A percentile compares a stretch with the other conserved stretches of the same genome.
phyloP scores from a whole-genome alignment of 345 rosid species.

The Trapa bicornis region DNA sequence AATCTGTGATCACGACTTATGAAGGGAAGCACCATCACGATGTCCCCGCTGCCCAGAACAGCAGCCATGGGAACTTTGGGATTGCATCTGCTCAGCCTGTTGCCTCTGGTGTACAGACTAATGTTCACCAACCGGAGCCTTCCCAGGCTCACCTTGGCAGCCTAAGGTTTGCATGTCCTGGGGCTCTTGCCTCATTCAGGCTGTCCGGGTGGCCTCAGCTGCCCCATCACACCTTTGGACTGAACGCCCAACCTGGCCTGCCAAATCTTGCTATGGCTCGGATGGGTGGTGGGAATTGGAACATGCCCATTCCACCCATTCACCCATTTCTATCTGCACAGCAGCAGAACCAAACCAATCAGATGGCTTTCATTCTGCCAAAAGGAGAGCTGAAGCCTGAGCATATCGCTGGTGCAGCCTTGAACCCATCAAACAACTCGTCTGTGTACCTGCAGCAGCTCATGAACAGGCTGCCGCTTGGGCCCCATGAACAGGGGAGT shows the following conservation, averaged over 20 bases:
- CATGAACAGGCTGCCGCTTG: constrained; percentile 75
- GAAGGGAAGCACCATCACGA: constrained; percentile 99
- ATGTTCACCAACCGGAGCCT: constrained; percentile 45
- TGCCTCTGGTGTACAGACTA: constrained; percentile 26
- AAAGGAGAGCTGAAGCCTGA: constrained; percentile 75
- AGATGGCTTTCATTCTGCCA: constrained; percentile 55
- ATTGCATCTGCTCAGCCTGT: constrained; percentile 16
- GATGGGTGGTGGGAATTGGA: constrained; percentile 45
- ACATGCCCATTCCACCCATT: constrained; percentile 41
- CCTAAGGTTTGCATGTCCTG: constrained; percentile 45
- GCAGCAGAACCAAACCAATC: constrained; percentile 26
- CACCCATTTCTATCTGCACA: constrained; percentile 33
- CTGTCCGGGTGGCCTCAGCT: constrained; percentile 63
- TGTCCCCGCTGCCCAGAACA: constrained; percentile 82
- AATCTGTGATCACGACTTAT: constrained; percentile 88
- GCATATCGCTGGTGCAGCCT: constrained; percentile 49
- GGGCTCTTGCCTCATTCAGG: constrained; percentile 41
- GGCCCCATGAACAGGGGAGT: constrained; percentile 24
- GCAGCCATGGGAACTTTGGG: constrained; percentile 37
- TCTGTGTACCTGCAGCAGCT: constrained; percentile 46
- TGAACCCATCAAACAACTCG: constrained; percentile 41
- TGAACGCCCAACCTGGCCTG: constrained; percentile 41
- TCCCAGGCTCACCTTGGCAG: constrained; percentile 45
- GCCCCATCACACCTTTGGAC: constrained; percentile 45
- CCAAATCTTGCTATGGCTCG: constrained; percentile 62